Conservation (phyloP, 2,329 filamentous ascomycete species). For the Ceratocystis diversiconidia region DNA sequence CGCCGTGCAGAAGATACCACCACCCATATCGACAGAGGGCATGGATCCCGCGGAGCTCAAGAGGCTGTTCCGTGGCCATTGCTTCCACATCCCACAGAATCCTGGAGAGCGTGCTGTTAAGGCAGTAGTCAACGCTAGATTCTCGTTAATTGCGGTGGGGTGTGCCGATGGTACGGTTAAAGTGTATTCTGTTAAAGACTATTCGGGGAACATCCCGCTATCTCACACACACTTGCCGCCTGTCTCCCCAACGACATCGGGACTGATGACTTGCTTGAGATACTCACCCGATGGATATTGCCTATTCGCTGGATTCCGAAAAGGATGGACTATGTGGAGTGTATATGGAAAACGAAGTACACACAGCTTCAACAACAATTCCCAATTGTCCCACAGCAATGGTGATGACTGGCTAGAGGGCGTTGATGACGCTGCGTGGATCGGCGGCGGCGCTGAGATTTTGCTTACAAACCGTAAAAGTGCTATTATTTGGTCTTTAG, state of each 20-base stretch:
- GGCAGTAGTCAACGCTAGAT: conserved; percentile 81
- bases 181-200: conserved; percentile 89
- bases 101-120: conserved; percentile 49
- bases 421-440: conserved; percentile 65
- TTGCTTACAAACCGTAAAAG: conserved; percentile 57
- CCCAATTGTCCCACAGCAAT: conserved; percentile 47
- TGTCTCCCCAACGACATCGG: conserved; percentile 52
- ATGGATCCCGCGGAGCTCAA: conserved; percentile 30
- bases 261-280: conserved; percentile 55
- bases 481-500: conserved; percentile 70
- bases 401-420: conserved; percentile 75
- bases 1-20: conserved; percentile 62
- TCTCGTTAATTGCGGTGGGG: conserved; percentile 81
- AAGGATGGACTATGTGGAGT: conserved; percentile 93
- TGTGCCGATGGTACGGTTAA: conserved; percentile 65
- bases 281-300: conserved; percentile 97
- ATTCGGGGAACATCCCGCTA: conserved; percentile 76
- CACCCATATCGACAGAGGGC: conserved; percentile 25
- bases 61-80: conserved; percentile 75
- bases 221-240: conserved; percentile 66
- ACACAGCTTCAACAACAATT: conserved; percentile 65
- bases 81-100: conserved; percentile 63
- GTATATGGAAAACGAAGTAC: conserved; percentile 87
- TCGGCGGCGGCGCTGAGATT: conserved; percentile 75
- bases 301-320: conserved; percentile 81